Evolutionary conservation across 163 green algal genomes (phyloP).

Genomic region (Scenedesmus sp.): DNA sequence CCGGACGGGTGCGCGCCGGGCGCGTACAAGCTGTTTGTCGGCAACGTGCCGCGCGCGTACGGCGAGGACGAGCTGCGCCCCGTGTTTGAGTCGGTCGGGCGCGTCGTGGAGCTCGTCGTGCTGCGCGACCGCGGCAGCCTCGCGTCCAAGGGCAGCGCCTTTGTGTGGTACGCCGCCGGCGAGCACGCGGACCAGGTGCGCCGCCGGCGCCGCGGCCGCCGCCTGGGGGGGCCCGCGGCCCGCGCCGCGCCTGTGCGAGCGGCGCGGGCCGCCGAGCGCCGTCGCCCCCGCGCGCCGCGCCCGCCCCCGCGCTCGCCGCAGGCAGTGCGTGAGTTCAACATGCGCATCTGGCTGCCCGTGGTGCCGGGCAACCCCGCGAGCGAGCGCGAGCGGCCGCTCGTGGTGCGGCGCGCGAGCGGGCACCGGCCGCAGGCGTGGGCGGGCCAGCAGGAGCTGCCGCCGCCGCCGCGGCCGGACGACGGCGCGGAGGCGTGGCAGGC

Average conservation of each 20-base stretch:
- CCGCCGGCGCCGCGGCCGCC: not conserved
- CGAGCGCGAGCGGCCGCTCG: no score
- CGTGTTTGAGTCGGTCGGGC: conserved; percentile 47
- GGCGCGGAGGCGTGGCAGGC: no score
- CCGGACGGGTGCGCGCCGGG: conserved; percentile 50
- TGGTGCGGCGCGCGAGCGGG: no score
- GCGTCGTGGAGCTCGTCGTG: conserved; percentile 49
- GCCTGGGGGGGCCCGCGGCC: no score
- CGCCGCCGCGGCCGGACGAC: no score
- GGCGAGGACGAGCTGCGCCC: conserved; percentile 30
- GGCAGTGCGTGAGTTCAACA: not conserved
- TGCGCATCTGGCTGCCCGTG: no score
- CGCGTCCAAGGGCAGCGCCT: conserved; percentile 56
- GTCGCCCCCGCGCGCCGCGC: no score
- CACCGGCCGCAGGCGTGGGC: no score
- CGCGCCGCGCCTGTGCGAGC: no score
- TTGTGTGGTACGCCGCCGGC: conserved; percentile 55
- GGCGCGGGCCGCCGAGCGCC: no score
- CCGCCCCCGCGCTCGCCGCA: not conserved
- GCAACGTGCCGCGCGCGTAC: conserved; percentile 56
- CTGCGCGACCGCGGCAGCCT: conserved; percentile 45
- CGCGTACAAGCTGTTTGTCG: conserved; percentile 64
- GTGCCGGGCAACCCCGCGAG: no score
- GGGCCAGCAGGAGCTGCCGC: no score
- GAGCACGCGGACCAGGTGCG: conserved; percentile 39